Evolutionary conservation across 805 yeast genomes (phyloP).

Genomic region (Nakazawaea holstii): DNA sequence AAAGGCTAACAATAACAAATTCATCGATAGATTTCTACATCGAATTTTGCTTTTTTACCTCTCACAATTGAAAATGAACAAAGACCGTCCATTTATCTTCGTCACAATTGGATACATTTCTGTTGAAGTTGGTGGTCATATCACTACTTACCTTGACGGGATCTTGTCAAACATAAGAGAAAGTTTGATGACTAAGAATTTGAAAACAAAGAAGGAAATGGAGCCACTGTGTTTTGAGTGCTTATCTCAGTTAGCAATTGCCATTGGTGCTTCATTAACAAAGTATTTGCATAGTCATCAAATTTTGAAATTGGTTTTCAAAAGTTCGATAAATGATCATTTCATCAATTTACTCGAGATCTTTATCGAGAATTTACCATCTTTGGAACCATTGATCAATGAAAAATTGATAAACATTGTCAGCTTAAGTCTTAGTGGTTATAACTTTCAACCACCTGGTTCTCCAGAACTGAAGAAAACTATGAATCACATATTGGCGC

Average conservation of each 20-base stretch:
- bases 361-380: slow-evolving; percentile 70
- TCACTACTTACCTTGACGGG: slow-evolving; percentile 84
- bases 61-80: slow-evolving; percentile 68
- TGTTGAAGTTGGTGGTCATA: slow-evolving; percentile 70
- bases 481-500: slow-evolving; percentile 62
- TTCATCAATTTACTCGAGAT: slow-evolving; percentile 71
- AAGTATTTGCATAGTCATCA: slow-evolving; percentile 78
- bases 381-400: slow-evolving; percentile 68
- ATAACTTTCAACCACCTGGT: slow-evolving; percentile 78
- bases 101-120: slow-evolving; percentile 83
- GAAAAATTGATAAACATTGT: slow-evolving; percentile 65
- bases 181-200: slow-evolving; percentile 58
- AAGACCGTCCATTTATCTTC: slow-evolving; percentile 73
- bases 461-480: slow-evolving; percentile 63
- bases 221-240: slow-evolving; percentile 88
- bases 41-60: slow-evolving; percentile 72
- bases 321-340: slow-evolving; percentile 79
- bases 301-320: slow-evolving; percentile 69
- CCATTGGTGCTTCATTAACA: slow-evolving; percentile 90
- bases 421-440: slow-evolving; percentile 76
- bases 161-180: slow-evolving; percentile 81
- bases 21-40: slow-evolving; percentile 78
- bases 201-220: slow-evolving; percentile 61
- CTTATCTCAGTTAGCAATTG: slow-evolving; percentile 75
- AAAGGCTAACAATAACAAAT: slow-evolving; percentile 64